Base-by-base conservation (phyloP, 768 basidiomycete genomes). In the Lenzites betulinus region DNA sequence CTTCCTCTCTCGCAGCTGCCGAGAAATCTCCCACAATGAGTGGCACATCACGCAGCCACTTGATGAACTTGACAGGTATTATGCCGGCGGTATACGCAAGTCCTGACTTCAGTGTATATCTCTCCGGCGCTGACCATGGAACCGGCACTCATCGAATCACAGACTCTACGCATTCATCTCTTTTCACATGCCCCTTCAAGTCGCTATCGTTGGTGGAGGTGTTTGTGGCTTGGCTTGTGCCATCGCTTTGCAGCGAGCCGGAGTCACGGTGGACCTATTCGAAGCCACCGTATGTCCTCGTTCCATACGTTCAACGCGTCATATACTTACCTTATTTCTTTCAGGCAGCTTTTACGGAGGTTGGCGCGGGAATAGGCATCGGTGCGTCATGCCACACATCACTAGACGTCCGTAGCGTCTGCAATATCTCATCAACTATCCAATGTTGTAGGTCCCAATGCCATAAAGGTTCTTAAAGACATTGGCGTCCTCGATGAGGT, bases 191-290 rank as follows among this genome's bases (percentile, higher is more conserved):
- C 20, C 42, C 65, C 79, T 84, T 61, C 71, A 73, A 28, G 74
- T 85, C 28, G 83, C 82, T 0, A 78, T 86, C 33, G 74, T 85
- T 2, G 84, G 84, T 23, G 83, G 83, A 22, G 83, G 85, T 12
- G 78, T 85, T 69, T 80, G 78, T 57, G 83, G 83, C 8, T 68
- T 86, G 15, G 74, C 79, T 1, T 79, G 78, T 61, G 83, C 83
- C 1, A 73, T 79, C 48, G 78, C 73, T 33, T 74, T 86, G 28
- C 51, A 65, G 18, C 74, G 70, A 39, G 71, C 71, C 3, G 82
- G 83, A 1, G 70, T 85, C 30, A 66, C 73, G 15, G 79, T 80
- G 15, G 72, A 79, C n/a, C 63, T 84, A 2, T 86, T 83, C 63
- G 85, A 85, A 69, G 77, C 81, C 44, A 78, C 82, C 47, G 83